phyloP scores from a whole-genome alignment of 2,329 filamentous ascomycete species.

The Cladosporium phlei region DNA sequence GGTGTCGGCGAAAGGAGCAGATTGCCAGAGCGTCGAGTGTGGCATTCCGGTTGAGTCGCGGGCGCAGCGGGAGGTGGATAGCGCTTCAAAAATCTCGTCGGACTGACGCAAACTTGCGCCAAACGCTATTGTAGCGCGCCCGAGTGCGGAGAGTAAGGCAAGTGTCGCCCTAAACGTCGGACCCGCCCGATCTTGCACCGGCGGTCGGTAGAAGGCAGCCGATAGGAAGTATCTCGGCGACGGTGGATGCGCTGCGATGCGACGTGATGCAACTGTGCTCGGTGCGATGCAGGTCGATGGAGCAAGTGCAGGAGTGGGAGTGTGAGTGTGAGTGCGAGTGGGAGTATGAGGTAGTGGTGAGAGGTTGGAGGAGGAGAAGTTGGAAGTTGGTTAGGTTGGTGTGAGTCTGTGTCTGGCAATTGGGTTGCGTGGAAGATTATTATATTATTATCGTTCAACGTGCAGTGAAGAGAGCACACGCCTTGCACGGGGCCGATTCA shows the following conservation, averaged over 20 bases:
- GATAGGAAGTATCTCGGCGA: background rate
- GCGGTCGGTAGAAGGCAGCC: background rate
- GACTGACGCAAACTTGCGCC: conserved; percentile 10
- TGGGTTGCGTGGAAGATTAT: background rate
- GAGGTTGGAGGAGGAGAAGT: background rate
- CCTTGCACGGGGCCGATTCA: conserved; percentile 6
- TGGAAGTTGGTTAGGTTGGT: background rate
- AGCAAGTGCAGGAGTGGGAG: too few relatives aligned
- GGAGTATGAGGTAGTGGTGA: background rate
- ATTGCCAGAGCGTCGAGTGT: conserved; percentile 14
- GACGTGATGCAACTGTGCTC: background rate
- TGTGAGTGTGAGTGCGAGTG: background rate
- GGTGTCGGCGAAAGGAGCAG: conserved; percentile 6
- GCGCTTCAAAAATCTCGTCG: conserved; percentile 3
- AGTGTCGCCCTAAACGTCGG: background rate
- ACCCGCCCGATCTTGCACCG: conserved; percentile 6
- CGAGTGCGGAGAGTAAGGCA: conserved; percentile 9
- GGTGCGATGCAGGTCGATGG: background rate
- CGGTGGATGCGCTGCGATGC: background rate
- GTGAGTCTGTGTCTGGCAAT: too few relatives aligned
- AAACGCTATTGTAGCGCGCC: background rate
- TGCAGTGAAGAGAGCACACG: conserved; percentile 4
- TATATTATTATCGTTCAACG: background rate
- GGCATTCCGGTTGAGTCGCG: conserved; percentile 14
- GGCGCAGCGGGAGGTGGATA: conserved; percentile 6